Percentiles rank a stretch among this genome's conserved stretches.
Evolutionary conservation across 495 filamentous ascomycete genomes (phyloP).

Genomic region (Chaetomium cochliodes): DNA sequence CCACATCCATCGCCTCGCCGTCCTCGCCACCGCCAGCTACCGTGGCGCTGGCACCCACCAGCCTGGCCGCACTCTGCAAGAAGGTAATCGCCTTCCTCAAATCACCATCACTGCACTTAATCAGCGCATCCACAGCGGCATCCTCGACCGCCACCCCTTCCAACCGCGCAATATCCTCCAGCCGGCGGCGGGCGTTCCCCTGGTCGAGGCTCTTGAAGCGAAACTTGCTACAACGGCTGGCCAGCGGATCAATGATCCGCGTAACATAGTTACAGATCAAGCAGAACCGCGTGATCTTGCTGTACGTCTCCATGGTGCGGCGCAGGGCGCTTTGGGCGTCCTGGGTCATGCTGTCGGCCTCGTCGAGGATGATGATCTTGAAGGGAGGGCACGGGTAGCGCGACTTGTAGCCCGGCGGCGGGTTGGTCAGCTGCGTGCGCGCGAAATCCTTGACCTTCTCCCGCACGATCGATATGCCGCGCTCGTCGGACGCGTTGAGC

Average conservation of each 20-base stretch:
- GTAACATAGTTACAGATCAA: constrained; percentile 99
- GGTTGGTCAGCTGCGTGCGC: constrained; percentile 84
- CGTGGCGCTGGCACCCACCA: constrained; percentile 59
- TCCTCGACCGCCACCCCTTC: constrained; percentile 74
- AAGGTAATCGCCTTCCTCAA: constrained; percentile 94
- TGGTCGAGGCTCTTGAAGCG: constrained; percentile 94
- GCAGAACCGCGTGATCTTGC: constrained; percentile 93
- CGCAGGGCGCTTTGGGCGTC: constrained; percentile 91
- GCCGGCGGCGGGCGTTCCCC: constrained; percentile 66
- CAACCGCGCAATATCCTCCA: constrained; percentile 75
- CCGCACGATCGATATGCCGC: constrained; percentile 94
- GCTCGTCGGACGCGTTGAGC: constrained; percentile 98
- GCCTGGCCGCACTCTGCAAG: constrained; percentile 81
- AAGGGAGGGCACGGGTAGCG: constrained; percentile 93
- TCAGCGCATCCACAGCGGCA: constrained; percentile 77
- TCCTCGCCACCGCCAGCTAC: constrained; percentile 41
- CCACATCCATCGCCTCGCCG: constrained; percentile 57
- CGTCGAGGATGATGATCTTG: constrained; percentile 97
- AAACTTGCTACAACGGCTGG: constrained; percentile 92
- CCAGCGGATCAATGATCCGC: constrained; percentile 93
- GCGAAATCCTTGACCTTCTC: constrained; percentile 99
- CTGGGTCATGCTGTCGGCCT: constrained; percentile 98
- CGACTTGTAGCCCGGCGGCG: constrained; percentile 63
- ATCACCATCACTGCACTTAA: constrained; percentile 88
- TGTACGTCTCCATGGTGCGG: constrained; percentile 97